Percentiles rank a stretch among this genome's conserved stretches.
These are phyloP conservation scores for Lipomyces yamadae DNA, from an alignment of 805 yeast species.

Conservation along the genomic window DNA sequence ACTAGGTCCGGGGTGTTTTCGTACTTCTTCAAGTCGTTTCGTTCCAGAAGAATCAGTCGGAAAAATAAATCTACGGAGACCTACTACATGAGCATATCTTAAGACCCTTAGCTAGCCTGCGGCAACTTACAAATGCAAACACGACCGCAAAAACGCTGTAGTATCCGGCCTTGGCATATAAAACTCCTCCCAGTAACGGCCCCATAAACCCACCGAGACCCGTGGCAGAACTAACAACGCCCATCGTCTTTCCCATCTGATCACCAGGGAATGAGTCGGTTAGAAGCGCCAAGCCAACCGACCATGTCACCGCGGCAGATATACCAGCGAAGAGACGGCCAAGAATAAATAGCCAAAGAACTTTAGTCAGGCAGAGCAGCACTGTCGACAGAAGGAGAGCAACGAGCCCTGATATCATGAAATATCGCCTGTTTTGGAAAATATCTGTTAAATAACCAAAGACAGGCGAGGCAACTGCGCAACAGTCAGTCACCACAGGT, in stretches of 20 bases:
- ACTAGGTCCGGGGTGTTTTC: conserved; percentile 43
- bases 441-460: conserved; percentile 44
- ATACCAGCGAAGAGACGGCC: conserved; percentile 46
- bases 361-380: conserved; percentile 41
- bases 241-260: conserved; percentile 43
- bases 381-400: conserved; percentile 44
- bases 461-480: conserved; percentile 38
- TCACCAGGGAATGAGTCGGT: conserved; percentile 42
- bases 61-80: conserved; percentile 41
- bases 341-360: conserved; percentile 40
- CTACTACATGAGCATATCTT: not conserved
- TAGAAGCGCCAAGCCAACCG: conserved; percentile 46
- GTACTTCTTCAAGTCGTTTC: conserved; percentile 23
- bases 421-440: conserved; percentile 36
- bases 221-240: conserved; percentile 43
- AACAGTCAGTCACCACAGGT: not conserved
- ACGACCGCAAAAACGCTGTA: conserved; percentile 44
- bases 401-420: conserved; percentile 45
- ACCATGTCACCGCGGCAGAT: conserved; percentile 47
- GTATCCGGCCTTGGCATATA: conserved; percentile 45
- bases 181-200: conserved; percentile 46
- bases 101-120: not conserved
- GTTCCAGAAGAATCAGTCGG: conserved; percentile 46
- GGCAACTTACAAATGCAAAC: conserved; percentile 40
- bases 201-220: conserved; percentile 44